phyloP scores from a whole-genome alignment of 768 basidiomycete species.

The Inosperma sp. region DNA sequence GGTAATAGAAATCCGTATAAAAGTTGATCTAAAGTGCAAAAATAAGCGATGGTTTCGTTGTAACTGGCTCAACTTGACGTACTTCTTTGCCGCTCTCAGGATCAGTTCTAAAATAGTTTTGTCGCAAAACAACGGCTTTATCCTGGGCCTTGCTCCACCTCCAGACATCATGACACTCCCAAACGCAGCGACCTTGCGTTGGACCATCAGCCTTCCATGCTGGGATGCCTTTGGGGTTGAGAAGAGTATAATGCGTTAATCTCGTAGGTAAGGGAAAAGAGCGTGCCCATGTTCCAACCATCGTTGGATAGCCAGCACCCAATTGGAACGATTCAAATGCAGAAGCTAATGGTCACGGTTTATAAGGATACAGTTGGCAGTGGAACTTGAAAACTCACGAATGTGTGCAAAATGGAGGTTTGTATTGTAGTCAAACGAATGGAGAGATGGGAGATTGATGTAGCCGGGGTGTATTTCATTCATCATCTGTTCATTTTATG shows the following conservation, averaged over 20 bases:
- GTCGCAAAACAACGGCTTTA: constrained; percentile 70
- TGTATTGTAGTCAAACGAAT: constrained; percentile 90
- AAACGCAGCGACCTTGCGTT: constrained; percentile 66
- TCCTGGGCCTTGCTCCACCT: constrained; percentile 68
- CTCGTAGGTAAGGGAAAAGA: constrained; percentile 88
- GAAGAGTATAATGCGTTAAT: constrained; percentile 48
- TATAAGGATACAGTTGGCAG: neutral
- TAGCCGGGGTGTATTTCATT: constrained; percentile 96
- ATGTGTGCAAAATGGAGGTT: constrained; percentile 82
- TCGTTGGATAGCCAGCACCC: constrained; percentile 82
- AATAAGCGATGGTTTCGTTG: neutral
- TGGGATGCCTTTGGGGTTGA: constrained; percentile 56
- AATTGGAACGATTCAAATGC: constrained; percentile 87
- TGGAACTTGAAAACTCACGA: constrained; percentile 46
- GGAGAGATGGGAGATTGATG: constrained; percentile 73
- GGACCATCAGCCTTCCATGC: constrained; percentile 77
- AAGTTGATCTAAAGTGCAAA: constrained; percentile 61
- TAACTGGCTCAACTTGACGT: constrained; percentile 5
- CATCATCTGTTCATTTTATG: constrained; percentile 76
- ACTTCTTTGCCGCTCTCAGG: constrained; percentile 63
- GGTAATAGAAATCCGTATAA: constrained; percentile 83
- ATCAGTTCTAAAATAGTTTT: constrained; percentile 78
- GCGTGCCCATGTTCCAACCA: constrained; percentile 73
- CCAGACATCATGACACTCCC: constrained; percentile 95
- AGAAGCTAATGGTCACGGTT: constrained; percentile 54